Evolutionary conservation across 1,284 basidiomycete species (phyloP), one percentile per base, ranked within the genome.

Genomic region (Dichomitus squalens): DNA sequence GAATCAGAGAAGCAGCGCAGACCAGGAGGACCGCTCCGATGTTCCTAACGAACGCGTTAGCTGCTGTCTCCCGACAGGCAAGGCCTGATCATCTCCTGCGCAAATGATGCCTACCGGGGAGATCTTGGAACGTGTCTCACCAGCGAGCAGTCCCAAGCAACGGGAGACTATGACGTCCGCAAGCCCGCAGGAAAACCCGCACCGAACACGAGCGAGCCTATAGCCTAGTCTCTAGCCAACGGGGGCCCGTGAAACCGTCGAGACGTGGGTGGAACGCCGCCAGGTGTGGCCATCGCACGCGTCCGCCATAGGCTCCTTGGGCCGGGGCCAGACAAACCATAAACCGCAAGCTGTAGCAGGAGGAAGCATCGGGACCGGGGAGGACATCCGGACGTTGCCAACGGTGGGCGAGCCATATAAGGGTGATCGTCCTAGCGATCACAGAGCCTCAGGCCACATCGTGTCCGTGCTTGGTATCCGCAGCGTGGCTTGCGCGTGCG

Each of bases 401-500:
- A 27, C 29, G 44, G 35, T 44, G 20, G 21, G 51, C 27, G 41
- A 33, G 49, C 60, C 60, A 38, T 52, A 49, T 57, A 9, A 11
- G 60, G 60, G 46, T 55, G 60, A 62, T 62, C 60, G 60, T 57
- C 60, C 49, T 43, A 7, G 54, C 43, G 60, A 62, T 62, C 38
- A 31, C n/a, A 16, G 33, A 8, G 23, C n/a, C 16, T 38, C 35
- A 31, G 18, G 36, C 43, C 38, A 23, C 29, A 29, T 16, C 16
- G n/a, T 18, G 27, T 36, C 46, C n/a, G 46, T 25, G 46, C 18
- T 23, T 21, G 21, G 31, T 5, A n/a, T n/a, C 1, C 4, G 23
- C 36, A 38, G 49, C 36, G 49, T 36, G 49, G 14, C 49, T 20
- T 12, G 38, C 36, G 35, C 38, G 25, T 38, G 25, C 49, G 23